These are phyloP conservation scores for Rhizophora apiculata DNA, from an alignment of 345 rosid genomes.

Conservation along the genomic window DNA sequence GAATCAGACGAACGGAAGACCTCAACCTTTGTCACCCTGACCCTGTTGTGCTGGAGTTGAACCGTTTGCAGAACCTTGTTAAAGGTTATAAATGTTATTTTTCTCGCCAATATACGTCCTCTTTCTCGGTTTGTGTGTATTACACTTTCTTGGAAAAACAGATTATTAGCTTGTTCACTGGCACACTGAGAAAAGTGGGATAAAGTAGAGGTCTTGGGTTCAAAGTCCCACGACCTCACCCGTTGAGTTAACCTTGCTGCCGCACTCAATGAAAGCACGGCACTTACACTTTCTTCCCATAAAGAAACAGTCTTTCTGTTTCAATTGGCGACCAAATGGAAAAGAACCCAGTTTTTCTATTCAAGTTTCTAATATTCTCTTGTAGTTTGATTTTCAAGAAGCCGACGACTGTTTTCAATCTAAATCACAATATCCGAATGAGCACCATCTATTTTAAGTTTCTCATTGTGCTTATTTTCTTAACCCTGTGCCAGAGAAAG, in stretches of 20 bases:
- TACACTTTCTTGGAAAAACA: too few species aligned
- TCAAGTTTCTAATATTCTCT: background rate
- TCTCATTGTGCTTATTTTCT: background rate
- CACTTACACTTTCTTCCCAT: too few species aligned
- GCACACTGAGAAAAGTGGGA: too few species aligned
- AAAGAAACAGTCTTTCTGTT: too few species aligned
- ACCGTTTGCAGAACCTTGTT: conserved; percentile 62
- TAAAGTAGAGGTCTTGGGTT: too few species aligned
- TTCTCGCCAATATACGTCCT: background rate
- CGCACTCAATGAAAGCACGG: too few species aligned
- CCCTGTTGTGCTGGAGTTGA: conserved; percentile 69
- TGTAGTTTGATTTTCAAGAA: too few species aligned
- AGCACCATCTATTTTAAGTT: background rate
- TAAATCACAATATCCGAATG: background rate
- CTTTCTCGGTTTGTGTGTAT: background rate
- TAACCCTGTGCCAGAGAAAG: conserved; percentile 47
- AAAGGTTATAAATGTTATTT: conserved; percentile 38
- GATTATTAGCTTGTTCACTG: too few species aligned
- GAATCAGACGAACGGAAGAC: conserved; percentile 32
- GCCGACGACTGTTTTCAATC: background rate
- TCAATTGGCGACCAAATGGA: too few species aligned
- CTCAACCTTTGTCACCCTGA: conserved; percentile 37
- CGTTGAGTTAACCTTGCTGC: too few species aligned
- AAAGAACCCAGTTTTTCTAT: background rate
- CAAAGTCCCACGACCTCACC: too few species aligned